A percentile compares a stretch with the other conserved stretches of the same genome.
phyloP scores from a whole-genome alignment of 495 filamentous ascomycete genomes.

The Tuber brumale region DNA sequence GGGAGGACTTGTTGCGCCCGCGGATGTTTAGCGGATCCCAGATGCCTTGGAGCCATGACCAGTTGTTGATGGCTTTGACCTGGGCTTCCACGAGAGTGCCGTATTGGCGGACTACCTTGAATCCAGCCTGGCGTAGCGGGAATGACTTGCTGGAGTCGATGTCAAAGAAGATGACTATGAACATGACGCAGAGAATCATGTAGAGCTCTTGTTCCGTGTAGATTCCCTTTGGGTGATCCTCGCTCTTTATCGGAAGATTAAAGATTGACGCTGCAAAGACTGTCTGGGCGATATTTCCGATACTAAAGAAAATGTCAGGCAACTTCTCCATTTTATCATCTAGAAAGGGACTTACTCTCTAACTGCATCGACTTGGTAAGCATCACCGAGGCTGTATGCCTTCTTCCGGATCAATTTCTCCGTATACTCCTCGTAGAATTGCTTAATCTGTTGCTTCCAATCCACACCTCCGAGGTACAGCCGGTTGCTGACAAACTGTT shows the following conservation, averaged over 20 bases:
- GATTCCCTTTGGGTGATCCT: slow-evolving; percentile 59
- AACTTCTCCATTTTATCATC: neutral
- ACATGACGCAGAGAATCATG: slow-evolving; percentile 64
- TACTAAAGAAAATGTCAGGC: slow-evolving; percentile 36
- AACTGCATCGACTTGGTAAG: slow-evolving; percentile 67
- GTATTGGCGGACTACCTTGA: slow-evolving; percentile 56
- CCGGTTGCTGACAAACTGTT: slow-evolving; percentile 57
- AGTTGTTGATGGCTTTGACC: slow-evolving; percentile 55
- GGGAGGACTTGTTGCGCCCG: slow-evolving; percentile 49
- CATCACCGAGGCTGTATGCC: slow-evolving; percentile 52
- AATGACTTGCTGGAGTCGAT: slow-evolving; percentile 51
- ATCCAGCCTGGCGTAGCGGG: slow-evolving; percentile 56
- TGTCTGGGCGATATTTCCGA: slow-evolving; percentile 66
- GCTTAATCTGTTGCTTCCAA: slow-evolving; percentile 54
- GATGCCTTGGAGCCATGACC: slow-evolving; percentile 49
- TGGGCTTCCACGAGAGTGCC: slow-evolving; percentile 56
- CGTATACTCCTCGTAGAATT: slow-evolving; percentile 59
- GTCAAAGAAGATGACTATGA: slow-evolving; percentile 49
- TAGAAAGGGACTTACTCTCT: slow-evolving; percentile 51
- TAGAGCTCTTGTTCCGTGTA: slow-evolving; percentile 78
- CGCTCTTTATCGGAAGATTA: slow-evolving; percentile 65
- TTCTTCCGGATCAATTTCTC: slow-evolving; percentile 59
- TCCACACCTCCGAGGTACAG: slow-evolving; percentile 53
- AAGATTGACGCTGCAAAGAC: slow-evolving; percentile 68
- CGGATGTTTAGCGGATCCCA: slow-evolving; percentile 39